Conservation (phyloP, 257 asterid species). For the Solanum dulcamara region DNA sequence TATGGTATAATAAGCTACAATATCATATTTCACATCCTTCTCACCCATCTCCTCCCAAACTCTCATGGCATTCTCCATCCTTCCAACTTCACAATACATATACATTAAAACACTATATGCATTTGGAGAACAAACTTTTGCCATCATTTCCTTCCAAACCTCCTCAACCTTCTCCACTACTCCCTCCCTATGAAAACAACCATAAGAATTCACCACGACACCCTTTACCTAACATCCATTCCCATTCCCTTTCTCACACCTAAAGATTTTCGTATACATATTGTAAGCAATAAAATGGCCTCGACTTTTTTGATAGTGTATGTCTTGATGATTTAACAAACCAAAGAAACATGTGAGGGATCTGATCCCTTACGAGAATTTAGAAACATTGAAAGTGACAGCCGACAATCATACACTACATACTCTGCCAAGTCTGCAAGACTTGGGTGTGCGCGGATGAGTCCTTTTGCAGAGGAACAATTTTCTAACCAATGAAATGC, state of each 20-base stretch:
- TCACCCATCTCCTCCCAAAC: conserved; percentile 50
- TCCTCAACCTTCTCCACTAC: conserved; percentile 53
- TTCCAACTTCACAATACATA: conserved; percentile 37
- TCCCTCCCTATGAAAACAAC: conserved; percentile 61
- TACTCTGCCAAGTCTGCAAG: too few relatives aligned
- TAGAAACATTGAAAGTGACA: too few relatives aligned
- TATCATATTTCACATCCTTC: conserved; percentile 33
- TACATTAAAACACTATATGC: conserved; percentile 52
- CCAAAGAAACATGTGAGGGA: too few relatives aligned
- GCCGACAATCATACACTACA: too few relatives aligned
- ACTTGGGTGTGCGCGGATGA: too few relatives aligned
- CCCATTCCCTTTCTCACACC: conserved; percentile 1
- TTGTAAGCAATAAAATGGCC: conserved; percentile 58
- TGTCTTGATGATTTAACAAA: too few relatives aligned
- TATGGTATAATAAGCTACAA: conserved; percentile 51
- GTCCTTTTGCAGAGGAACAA: too few relatives aligned
- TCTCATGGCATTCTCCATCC: conserved; percentile 47
- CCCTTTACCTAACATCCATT: background rate
- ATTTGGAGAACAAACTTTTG: conserved; percentile 39
- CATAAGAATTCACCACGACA: conserved; percentile 21
- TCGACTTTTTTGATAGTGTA: too few relatives aligned
- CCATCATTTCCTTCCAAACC: conserved; percentile 58
- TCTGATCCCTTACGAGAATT: too few relatives aligned
- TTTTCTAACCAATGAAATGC: too few relatives aligned
- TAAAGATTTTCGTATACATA: conserved; percentile 43